Conservation (phyloP, 2,329 filamentous ascomycete species). For the Penicillium thymicola region DNA sequence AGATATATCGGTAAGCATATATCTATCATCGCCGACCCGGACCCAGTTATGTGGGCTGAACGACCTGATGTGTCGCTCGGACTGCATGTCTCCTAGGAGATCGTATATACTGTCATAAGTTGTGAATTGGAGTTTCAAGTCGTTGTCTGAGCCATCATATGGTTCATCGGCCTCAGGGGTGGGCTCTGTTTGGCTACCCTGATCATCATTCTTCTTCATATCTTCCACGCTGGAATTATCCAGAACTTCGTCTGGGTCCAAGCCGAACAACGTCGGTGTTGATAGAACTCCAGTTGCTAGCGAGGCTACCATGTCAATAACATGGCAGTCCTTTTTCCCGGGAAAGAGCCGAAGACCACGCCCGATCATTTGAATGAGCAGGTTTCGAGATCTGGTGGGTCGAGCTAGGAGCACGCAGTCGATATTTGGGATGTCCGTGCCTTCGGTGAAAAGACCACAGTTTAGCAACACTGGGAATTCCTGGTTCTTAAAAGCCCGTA, state of each 20-base stretch:
- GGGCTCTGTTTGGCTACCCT: constrained; percentile 13
- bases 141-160: constrained; percentile 28
- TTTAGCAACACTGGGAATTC: constrained; percentile 88
- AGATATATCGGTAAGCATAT: constrained; percentile 64
- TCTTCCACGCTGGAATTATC: constrained; percentile 62
- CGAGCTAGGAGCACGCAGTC: constrained; percentile 87
- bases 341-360: constrained; percentile 80
- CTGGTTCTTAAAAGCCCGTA: constrained; percentile 71
- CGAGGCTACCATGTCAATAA: constrained; percentile 93
- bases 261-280: constrained; percentile 85
- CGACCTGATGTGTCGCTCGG: constrained; percentile 72
- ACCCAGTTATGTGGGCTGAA: constrained; percentile 82
- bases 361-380: constrained; percentile 97
- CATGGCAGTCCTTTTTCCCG: constrained; percentile 82
- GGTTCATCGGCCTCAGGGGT: background rate
- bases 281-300: constrained; percentile 82
- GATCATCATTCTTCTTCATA: constrained; percentile 52
- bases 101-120: constrained; percentile 93
- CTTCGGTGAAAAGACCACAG: constrained; percentile 94
- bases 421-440: constrained; percentile 95
- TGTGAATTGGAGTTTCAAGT: constrained; percentile 68
- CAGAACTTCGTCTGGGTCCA: constrained; percentile 78
- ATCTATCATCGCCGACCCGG: constrained; percentile 65
- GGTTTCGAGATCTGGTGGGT: constrained; percentile 86
- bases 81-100: constrained; percentile 75